Conservation (phyloP, 495 filamentous ascomycete species). For the Lasiosphaeria hispida region DNA sequence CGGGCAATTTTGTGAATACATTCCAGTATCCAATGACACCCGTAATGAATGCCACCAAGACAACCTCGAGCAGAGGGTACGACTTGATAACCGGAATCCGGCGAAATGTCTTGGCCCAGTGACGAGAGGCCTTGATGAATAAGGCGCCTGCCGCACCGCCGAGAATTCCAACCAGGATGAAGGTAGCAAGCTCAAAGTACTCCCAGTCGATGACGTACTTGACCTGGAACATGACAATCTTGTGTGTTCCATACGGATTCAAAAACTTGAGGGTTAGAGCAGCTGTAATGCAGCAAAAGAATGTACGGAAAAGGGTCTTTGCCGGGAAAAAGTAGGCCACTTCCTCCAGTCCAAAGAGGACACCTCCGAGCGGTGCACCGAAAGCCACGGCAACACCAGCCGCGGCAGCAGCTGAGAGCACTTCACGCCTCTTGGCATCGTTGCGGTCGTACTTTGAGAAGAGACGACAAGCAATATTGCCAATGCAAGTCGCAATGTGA, state of each 20-base stretch:
- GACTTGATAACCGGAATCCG: constrained; percentile 76
- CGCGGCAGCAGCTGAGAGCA: constrained; percentile 87
- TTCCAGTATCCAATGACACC: constrained; percentile 93
- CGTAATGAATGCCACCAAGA: constrained; percentile 81
- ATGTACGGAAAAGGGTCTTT: constrained; percentile 97
- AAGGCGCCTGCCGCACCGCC: constrained; percentile 83
- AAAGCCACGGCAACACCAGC: constrained; percentile 94
- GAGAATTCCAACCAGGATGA: constrained; percentile 79
- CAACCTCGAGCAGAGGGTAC: constrained; percentile 82
- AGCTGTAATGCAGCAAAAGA: constrained; percentile 95
- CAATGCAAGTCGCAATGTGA: constrained; percentile 93
- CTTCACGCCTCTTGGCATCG: constrained; percentile 83
- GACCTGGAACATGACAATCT: constrained; percentile 95
- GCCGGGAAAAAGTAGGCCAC: constrained; percentile 96
- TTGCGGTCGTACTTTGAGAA: constrained; percentile 93
- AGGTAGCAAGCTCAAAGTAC: constrained; percentile 83
- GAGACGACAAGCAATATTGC: constrained; percentile 89
- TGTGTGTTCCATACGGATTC: constrained; percentile 92
- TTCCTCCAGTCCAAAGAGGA: constrained; percentile 92
- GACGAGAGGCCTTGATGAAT: constrained; percentile 91
- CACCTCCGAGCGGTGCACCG: constrained; percentile 88
- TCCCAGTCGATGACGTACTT: constrained; percentile 91
- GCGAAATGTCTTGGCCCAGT: constrained; percentile 88
- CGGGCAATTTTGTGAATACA: constrained; percentile 79
- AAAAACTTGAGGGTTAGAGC: constrained; percentile 89